phyloP scores from a whole-genome alignment of 2,329 filamentous ascomycete species.

The Aspergillus piperis region DNA sequence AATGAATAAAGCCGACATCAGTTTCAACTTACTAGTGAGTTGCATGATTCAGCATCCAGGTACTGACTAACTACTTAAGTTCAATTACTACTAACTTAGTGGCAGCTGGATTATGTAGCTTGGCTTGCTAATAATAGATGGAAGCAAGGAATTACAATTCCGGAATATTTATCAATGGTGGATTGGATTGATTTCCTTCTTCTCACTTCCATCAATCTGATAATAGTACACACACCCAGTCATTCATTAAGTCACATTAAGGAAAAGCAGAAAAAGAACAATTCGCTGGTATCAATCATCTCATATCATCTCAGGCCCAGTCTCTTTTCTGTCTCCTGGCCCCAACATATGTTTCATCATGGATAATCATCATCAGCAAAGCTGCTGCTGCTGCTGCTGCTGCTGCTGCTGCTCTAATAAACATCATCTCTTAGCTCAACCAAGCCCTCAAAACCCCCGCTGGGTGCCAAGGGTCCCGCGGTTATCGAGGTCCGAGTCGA shows the following conservation, averaged over 20 bases:
- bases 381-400: neutral
- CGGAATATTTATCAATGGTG: too few relatives aligned
- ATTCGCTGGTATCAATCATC: neutral
- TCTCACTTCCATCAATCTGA: neutral
- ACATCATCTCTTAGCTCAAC: neutral
- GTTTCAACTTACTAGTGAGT: too few relatives aligned
- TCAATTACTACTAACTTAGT: too few relatives aligned
- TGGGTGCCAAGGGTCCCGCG: conserved; percentile 3
- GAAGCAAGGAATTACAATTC: too few relatives aligned
- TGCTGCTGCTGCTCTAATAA: neutral
- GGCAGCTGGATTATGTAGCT: too few relatives aligned
- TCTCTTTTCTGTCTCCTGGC: too few relatives aligned
- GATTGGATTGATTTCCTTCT: too few relatives aligned
- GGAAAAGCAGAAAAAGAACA: neutral
- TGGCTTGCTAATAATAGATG: too few relatives aligned
- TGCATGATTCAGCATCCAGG: too few relatives aligned
- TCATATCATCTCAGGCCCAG: neutral
- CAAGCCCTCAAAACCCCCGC: conserved; percentile 5
- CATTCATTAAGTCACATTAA: neutral
- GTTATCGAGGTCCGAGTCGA: conserved; percentile 50
- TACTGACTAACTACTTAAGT: too few relatives aligned
- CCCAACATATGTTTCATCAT: neutral
- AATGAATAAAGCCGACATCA: too few relatives aligned
- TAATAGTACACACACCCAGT: neutral
- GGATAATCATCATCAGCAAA: neutral